Conservation (phyloP, 2,329 filamentous ascomycete species). For the Teratosphaeria pseudoeucalypti region DNA sequence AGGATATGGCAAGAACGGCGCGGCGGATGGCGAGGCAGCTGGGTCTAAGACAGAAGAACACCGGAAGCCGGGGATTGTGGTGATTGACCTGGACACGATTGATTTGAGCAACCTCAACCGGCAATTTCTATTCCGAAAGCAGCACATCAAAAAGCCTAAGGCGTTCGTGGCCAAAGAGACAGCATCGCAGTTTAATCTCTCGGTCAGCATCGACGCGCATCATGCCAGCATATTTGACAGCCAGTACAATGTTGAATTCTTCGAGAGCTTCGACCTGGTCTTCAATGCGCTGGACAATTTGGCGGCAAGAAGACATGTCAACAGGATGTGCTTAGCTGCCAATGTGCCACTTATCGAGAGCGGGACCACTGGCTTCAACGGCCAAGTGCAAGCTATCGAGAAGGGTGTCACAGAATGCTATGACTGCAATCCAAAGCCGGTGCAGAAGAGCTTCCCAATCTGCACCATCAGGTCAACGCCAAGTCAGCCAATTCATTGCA, state of each 20-base stretch:
- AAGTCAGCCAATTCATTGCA: slow-evolving; percentile 94
- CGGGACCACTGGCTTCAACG: slow-evolving; percentile 94
- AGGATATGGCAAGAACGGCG: not conserved
- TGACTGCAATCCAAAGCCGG: slow-evolving; percentile 82
- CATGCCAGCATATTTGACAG: slow-evolving; percentile 91
- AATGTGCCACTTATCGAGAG: slow-evolving; percentile 88
- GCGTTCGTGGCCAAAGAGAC: slow-evolving; percentile 89
- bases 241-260: slow-evolving; percentile 82
- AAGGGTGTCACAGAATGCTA: slow-evolving; percentile 84
- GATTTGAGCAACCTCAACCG: slow-evolving; percentile 95
- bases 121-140: slow-evolving; percentile 90
- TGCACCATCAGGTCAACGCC: slow-evolving; percentile 96
- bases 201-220: slow-evolving; percentile 74
- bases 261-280: slow-evolving; percentile 68
- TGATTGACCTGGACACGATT: slow-evolving; percentile 96
- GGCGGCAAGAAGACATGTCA: slow-evolving; percentile 87
- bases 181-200: slow-evolving; percentile 80
- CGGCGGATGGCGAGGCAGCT: not conserved
- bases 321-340: slow-evolving; percentile 91
- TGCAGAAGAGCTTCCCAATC: slow-evolving; percentile 86
- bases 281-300: slow-evolving; percentile 98
- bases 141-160: slow-evolving; percentile 97
- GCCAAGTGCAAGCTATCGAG: slow-evolving; percentile 93
- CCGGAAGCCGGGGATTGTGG: slow-evolving; percentile 57
- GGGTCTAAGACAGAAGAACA: not conserved